Conservation (phyloP, 2,329 filamentous ascomycete genomes). For the Hypomyces perniciosus region DNA sequence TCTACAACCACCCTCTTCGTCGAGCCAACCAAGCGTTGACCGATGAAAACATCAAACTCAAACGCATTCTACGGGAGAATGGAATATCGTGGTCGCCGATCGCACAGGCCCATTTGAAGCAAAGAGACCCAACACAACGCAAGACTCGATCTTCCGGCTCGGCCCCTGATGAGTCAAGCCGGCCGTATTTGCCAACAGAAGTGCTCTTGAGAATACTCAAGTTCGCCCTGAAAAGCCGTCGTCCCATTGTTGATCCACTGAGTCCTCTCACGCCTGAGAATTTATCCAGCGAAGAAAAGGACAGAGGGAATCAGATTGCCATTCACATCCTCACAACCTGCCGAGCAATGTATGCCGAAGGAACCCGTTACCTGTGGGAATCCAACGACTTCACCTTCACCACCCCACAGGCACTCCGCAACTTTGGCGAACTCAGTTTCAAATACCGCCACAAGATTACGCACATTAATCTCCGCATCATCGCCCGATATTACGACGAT, state of each 20-base stretch:
- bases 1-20: slow-evolving; percentile 45
- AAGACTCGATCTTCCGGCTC: slow-evolving; percentile 28
- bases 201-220: slow-evolving; percentile 47
- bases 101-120: slow-evolving; percentile 28
- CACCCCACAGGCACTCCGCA: slow-evolving; percentile 41
- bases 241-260: slow-evolving; percentile 50
- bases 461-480: slow-evolving; percentile 45
- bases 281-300: slow-evolving; percentile 38
- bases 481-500: slow-evolving; percentile 52
- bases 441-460: slow-evolving; percentile 38
- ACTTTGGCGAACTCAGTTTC: slow-evolving; percentile 41
- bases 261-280: slow-evolving; percentile 38
- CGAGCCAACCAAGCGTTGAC: slow-evolving; percentile 38
- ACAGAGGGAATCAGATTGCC: slow-evolving; percentile 42
- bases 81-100: slow-evolving; percentile 45
- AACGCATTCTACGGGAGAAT: slow-evolving; percentile 46
- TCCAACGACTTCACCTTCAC: slow-evolving; percentile 52
- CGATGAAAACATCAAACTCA: slow-evolving; percentile 45
- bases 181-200: slow-evolving; percentile 46
- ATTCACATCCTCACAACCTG: slow-evolving; percentile 49
- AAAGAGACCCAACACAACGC: slow-evolving; percentile 25
- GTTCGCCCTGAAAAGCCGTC: slow-evolving; percentile 42
- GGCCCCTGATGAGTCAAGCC: slow-evolving; percentile 21
- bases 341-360: slow-evolving; percentile 44
- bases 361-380: slow-evolving; percentile 43